These are phyloP conservation scores for Phytophthora aleatoria DNA, from an alignment of 352 stramenopile genomes.

Conservation along the genomic window DNA sequence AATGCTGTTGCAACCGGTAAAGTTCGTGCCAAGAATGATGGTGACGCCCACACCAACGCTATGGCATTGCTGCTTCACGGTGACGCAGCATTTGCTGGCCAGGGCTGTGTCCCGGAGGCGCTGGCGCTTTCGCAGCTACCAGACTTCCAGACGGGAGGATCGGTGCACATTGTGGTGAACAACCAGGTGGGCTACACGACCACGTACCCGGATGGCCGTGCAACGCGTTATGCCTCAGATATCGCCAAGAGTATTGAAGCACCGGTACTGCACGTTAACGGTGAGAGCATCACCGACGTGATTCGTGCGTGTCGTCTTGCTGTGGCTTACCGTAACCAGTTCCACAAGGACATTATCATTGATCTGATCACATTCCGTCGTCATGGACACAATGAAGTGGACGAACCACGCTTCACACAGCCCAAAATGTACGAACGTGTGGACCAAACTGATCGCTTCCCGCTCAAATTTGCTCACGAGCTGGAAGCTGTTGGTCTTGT, in stretches of 20 bases:
- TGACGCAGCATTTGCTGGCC: constrained; percentile 85
- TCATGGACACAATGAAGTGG: constrained; percentile 91
- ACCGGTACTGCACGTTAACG: constrained; percentile 90
- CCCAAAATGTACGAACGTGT: constrained; percentile 88
- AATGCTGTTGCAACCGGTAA: constrained; percentile 86
- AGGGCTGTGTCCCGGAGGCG: constrained; percentile 83
- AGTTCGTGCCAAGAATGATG: constrained; percentile 82
- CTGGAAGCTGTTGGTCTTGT: constrained; percentile 63
- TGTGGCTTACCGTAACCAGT: constrained; percentile 81
- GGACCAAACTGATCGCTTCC: constrained; percentile 64
- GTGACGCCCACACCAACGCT: constrained; percentile 41
- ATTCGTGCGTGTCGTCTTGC: constrained; percentile 77
- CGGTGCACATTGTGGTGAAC: constrained; percentile 89
- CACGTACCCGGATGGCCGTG: constrained; percentile 76
- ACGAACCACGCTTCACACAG: constrained; percentile 90
- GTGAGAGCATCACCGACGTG: constrained; percentile 78
- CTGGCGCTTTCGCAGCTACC: constrained; percentile 80
- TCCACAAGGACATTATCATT: constrained; percentile 88
- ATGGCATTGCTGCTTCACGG: constrained; percentile 89
- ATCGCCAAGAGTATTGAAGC: constrained; percentile 84
- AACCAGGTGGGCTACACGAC: constrained; percentile 93
- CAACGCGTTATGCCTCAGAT: constrained; percentile 86
- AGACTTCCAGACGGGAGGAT: constrained; percentile 75
- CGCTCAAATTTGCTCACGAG: constrained; percentile 72
- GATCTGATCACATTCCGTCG: constrained; percentile 85